Evolutionary conservation across 164 flowering plant genomes (phyloP).

Genomic region (Magnolia kwangsiensis): DNA sequence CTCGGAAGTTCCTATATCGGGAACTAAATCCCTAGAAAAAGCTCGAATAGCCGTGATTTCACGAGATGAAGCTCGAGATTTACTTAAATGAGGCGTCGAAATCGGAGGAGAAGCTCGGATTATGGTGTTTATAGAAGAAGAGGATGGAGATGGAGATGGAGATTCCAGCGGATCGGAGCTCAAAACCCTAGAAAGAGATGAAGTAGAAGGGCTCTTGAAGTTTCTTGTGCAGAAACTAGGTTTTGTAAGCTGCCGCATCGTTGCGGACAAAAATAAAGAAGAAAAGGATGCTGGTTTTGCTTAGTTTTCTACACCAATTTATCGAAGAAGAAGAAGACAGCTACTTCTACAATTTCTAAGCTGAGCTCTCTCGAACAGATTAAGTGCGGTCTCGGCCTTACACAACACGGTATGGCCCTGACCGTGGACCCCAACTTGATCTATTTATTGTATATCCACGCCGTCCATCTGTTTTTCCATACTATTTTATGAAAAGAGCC

Average conservation of each 20-base stretch:
- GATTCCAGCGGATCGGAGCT: not conserved
- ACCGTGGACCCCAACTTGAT: too few species aligned
- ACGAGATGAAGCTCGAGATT: not conserved
- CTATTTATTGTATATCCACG: too few species aligned
- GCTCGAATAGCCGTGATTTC: not conserved
- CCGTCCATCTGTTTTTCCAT: too few species aligned
- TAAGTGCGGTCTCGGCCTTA: too few species aligned
- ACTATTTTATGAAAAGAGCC: too few species aligned
- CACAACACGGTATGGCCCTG: too few species aligned
- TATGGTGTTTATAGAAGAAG: not conserved
- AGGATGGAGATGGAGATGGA: not conserved
- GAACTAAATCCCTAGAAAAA: not conserved
- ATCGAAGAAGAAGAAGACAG: conserved; percentile 7
- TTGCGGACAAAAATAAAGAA: not conserved
- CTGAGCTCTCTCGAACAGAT: not conserved
- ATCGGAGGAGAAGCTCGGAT: not conserved
- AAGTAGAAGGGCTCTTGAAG: not conserved
- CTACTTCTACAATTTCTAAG: conserved; percentile 32
- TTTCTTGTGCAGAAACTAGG: conserved; percentile 13
- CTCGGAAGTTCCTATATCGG: too few species aligned
- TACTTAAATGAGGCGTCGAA: not conserved
- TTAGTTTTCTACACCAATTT: not conserved
- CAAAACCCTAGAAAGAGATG: not conserved
- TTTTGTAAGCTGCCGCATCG: conserved; percentile 24
- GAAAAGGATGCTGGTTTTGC: conserved; percentile 9